These are phyloP conservation scores for Blastomyces gilchristii DNA, from an alignment of 2,329 filamentous ascomycete genomes.

Conservation along the genomic window DNA sequence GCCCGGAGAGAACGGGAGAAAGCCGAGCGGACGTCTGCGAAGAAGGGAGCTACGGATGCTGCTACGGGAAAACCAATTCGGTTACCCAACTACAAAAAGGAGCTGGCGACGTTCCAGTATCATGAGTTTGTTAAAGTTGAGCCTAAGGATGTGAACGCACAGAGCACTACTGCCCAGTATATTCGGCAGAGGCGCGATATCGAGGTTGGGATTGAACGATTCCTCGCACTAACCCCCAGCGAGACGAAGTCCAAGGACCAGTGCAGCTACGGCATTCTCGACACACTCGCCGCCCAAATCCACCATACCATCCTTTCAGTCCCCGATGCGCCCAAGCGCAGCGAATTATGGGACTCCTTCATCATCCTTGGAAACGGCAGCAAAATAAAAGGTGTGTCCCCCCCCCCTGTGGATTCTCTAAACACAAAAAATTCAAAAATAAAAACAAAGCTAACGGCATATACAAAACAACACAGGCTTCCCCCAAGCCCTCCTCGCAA, in stretches of 20 bases:
- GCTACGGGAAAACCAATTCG: constrained; percentile 39
- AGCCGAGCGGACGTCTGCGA: constrained; percentile 44
- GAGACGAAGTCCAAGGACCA: constrained; percentile 24
- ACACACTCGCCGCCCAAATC: constrained; percentile 72
- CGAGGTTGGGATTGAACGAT: constrained; percentile 53
- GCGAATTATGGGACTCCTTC: constrained; percentile 81
- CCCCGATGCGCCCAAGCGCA: constrained; percentile 72
- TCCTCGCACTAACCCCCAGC: constrained; percentile 44
- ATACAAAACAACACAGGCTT: constrained; percentile 52
- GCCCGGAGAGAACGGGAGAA: constrained; percentile 55
- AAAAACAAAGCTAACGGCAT: neutral
- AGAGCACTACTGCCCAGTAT: constrained; percentile 42
- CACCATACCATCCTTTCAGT: constrained; percentile 75
- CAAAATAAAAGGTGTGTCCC: constrained; percentile 46
- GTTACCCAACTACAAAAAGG: constrained; percentile 50
- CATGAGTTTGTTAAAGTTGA: constrained; percentile 49
- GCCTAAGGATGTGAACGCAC: constrained; percentile 40
- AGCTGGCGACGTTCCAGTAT: constrained; percentile 51
- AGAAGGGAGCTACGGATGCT: constrained; percentile 41
- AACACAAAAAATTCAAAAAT: neutral
- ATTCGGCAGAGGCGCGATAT: constrained; percentile 46
- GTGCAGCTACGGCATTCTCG: constrained; percentile 55
- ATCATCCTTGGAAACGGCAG: constrained; percentile 86
- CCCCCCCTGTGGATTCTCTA: neutral
- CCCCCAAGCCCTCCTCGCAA: constrained; percentile 75